Evolutionary conservation across 306 rosid species (phyloP), one percentile per base, ranked within the genome.

Genomic region (Prunus kanzakura): DNA sequence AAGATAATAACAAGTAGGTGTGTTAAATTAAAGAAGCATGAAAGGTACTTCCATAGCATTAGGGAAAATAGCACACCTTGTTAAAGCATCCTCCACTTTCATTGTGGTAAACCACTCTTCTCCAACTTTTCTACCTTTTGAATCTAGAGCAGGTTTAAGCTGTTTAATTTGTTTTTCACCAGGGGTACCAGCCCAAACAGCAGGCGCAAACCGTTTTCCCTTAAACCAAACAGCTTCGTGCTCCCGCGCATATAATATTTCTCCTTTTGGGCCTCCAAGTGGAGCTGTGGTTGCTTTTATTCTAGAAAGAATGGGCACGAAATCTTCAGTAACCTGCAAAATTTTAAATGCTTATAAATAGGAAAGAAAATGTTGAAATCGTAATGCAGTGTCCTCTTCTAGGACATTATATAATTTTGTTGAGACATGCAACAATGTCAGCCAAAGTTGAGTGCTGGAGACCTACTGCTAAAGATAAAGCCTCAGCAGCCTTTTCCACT

Each of bases 221-320:
- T 88, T 95, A 74, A 95, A 95, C 98, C 98, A 95, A 87, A 95
- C 88, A 64, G 98, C 93, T 81, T 88, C 96, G 55, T 95, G 93
- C 74, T 92, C 98, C 79, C 95, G 87, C 58, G 89, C 87, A 83
- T 95, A 95, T 65, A 88, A 76, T 85, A 95, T 88, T 86, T 92
- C 98, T 41, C 97, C 98, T 90, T 89, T 95, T 18, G 96, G 93
- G 77, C 96, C 95, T 78, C 94, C 96, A 49, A 90, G 80, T 70
- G 96, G 93, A 8, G 98, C 88, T 18, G 87, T 47, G 63, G 86
- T 81, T 78, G 96, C 95, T 85, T 83, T 95, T 81, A 92, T 90
- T 84, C 97, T 92, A 65, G 86, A 84, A 82, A 95, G 70, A 80
- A 92, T 80, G 27, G 98, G 97, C 76, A 82, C 11, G 72, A 95